A percentile compares a stretch with the other conserved stretches of the same genome.
phyloP scores from a whole-genome alignment of 768 basidiomycete species.

The Amanita muscaria region DNA sequence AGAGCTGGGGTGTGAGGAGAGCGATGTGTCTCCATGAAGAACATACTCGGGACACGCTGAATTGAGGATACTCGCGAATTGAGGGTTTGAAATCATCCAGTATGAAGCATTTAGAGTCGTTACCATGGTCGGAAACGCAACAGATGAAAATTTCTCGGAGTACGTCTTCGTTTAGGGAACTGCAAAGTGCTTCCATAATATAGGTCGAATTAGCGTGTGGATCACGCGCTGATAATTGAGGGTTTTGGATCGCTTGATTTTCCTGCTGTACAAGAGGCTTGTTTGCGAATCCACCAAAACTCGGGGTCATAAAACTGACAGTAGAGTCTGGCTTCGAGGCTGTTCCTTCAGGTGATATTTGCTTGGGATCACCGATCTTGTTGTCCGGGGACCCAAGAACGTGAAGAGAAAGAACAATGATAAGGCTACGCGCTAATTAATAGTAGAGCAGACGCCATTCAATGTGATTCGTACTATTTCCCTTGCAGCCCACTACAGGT shows the following conservation, averaged over 20 bases:
- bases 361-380: constrained; percentile 65
- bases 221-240: constrained; percentile 16
- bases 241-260: constrained; percentile 3
- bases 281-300: no score
- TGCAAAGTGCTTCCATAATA: constrained; percentile 91
- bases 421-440: constrained; percentile 40
- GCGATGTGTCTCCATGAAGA: no score
- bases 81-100: no score
- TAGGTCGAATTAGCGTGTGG: constrained; percentile 33
- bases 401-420: constrained; percentile 68
- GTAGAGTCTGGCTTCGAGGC: constrained; percentile 3
- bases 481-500: constrained; percentile 79
- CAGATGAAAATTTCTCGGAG: no score
- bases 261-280: constrained; percentile 13
- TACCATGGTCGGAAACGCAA: no score
- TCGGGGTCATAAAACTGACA: neutral
- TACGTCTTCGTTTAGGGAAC: constrained; percentile 98
- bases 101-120: no score
- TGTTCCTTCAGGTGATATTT: constrained; percentile 13
- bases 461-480: constrained; percentile 51
- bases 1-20: no score
- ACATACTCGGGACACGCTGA: no score
- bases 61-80: no score
- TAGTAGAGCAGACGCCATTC: neutral
- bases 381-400: constrained; percentile 43